Conservation (phyloP, 192 early-diverging fungal genomes). For the Paraglomus brasilianum region DNA sequence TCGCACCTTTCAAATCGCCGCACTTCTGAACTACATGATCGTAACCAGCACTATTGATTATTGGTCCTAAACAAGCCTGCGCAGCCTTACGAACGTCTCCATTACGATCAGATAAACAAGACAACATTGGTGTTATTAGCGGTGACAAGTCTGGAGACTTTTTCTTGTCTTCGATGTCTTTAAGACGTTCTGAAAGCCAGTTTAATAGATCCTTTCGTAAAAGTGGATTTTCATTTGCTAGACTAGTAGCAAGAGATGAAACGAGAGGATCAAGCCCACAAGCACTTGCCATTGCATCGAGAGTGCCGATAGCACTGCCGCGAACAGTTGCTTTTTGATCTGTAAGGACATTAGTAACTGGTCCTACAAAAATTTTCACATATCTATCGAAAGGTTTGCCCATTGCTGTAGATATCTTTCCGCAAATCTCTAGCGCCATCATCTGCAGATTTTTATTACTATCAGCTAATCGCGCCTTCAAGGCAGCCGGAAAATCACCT, state of each 20-base stretch:
- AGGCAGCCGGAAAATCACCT: conserved; percentile 73
- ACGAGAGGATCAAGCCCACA: conserved; percentile 71
- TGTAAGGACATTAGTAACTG: conserved; percentile 70
- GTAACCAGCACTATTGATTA: conserved; percentile 71
- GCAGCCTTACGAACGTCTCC: conserved; percentile 88
- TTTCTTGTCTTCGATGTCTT: conserved; percentile 37
- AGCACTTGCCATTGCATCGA: conserved; percentile 72
- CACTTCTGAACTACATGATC: conserved; percentile 68
- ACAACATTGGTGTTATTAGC: conserved; percentile 69
- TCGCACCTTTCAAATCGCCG: conserved; percentile 75
- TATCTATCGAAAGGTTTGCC: conserved; percentile 84
- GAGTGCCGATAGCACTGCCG: conserved; percentile 64
- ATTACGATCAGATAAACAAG: conserved; percentile 86
- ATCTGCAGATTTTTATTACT: conserved; percentile 89
- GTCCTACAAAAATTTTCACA: conserved; percentile 64
- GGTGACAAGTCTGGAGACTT: conserved; percentile 60
- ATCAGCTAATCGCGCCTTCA: conserved; percentile 85
- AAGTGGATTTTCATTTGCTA: conserved; percentile 80
- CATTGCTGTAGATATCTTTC: conserved; percentile 73
- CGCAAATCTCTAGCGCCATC: conserved; percentile 78
- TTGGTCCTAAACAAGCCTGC: conserved; percentile 61
- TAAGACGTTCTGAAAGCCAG: conserved; percentile 72
- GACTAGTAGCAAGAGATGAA: conserved; percentile 57
- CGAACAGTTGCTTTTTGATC: conserved; percentile 94
- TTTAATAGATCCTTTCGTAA: conserved; percentile 85